Evolutionary conservation across 83 land plant genomes (phyloP).

Genomic region (Thuja plicata): DNA sequence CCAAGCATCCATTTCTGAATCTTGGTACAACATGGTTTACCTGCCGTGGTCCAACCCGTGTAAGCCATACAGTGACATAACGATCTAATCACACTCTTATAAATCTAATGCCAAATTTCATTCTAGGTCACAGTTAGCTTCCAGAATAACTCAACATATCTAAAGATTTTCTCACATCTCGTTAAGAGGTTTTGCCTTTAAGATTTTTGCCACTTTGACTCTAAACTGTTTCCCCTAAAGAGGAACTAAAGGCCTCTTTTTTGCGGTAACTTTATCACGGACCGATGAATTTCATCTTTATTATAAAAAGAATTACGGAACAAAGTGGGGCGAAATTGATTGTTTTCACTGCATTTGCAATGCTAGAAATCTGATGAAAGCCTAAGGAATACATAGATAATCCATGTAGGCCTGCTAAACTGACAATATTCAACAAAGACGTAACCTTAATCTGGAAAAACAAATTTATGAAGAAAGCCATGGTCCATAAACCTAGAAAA

Average conservation of each 20-base stretch:
- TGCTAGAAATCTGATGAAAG: neutral
- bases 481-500: neutral
- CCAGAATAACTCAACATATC: neutral
- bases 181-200: neutral
- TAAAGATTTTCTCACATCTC: too few relatives aligned
- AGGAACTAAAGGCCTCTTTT: neutral
- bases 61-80: neutral
- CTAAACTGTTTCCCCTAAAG: neutral
- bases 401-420: neutral
- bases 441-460: neutral
- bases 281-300: neutral
- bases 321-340: neutral
- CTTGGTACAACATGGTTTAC: neutral
- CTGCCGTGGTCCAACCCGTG: neutral
- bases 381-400: neutral
- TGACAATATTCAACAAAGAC: neutral
- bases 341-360: neutral
- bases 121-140: neutral
- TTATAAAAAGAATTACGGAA: neutral
- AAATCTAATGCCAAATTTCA: neutral
- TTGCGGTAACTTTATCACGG: neutral
- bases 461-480: neutral
- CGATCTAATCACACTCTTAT: neutral
- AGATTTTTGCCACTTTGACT: neutral
- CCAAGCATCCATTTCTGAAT: neutral